Evolutionary conservation across 2,329 filamentous ascomycete species (phyloP), one percentile per base, ranked within the genome.

Genomic region (Ascochyta clinopodiicola): DNA sequence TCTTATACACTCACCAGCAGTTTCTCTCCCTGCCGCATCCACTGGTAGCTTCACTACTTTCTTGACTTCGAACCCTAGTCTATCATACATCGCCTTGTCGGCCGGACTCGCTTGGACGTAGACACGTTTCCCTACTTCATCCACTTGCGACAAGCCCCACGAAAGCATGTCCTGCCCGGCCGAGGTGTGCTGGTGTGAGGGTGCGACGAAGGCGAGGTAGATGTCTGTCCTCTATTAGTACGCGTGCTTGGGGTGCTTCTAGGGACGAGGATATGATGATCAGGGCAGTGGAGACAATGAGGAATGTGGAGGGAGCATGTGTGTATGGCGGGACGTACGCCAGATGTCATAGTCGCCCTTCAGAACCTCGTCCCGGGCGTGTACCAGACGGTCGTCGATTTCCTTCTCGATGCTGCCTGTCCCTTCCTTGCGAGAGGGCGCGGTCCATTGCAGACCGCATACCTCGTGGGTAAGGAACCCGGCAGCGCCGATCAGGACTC

Each of bases 101-200:
- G 15, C 10, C 12, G 37, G 3, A 35, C 36, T 49, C 1, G 37
- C 36, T n/a, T 49, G 45, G 2, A 49, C 29, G 9, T 35, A 49
- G 27, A 49, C 29, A 2, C 29, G 36, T 22, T 49, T 49, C 29
- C 22, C 37, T 2, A 4, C 36, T 21, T 24, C 37, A 22, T 49
- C 45, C n/a, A 37, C 45, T 29, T 35, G 19, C 15, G 15, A 32
- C 29, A 49, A n/a, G n/a, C 45, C 45, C 37, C 45, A 42, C 9
- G 29, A 9, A 10, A 49, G 27, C 29, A 42, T 19, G 17, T 49
- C 36, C 15, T 25, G 31, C 44, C 44, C 32, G 6, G 35, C 27
- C 22, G 44, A 39, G 8, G 35, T 32, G 21, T 34, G 4, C 8
- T n/a, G 17, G 21, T 32, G 19, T 3, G 31, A 27, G 36, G 37